Conservation (phyloP, 805 yeast genomes). For the Komagataella ulmi region DNA sequence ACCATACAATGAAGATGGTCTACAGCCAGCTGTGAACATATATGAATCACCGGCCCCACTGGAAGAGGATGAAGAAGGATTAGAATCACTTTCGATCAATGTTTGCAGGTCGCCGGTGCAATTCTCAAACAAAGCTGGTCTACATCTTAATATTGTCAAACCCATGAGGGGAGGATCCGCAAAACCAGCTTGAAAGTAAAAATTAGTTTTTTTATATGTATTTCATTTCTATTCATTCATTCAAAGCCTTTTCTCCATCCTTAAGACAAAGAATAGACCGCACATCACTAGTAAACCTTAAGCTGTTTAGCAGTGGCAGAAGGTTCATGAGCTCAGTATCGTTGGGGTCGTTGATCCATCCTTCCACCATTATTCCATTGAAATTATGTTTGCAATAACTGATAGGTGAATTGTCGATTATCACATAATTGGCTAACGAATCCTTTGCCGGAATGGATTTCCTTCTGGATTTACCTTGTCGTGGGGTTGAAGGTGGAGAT, state of each 20-base stretch:
- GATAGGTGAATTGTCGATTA: slow-evolving; percentile 88
- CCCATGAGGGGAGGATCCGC: slow-evolving; percentile 42
- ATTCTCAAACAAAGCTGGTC: slow-evolving; percentile 21
- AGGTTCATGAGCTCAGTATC: slow-evolving; percentile 75
- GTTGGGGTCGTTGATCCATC: slow-evolving; percentile 96
- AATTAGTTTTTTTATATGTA: not conserved
- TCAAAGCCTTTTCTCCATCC: slow-evolving; percentile 55
- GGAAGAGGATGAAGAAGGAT: not conserved
- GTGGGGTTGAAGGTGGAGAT: slow-evolving; percentile 5
- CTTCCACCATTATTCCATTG: slow-evolving; percentile 89
- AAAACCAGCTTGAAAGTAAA: not conserved
- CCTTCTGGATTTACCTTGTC: slow-evolving; percentile 15
- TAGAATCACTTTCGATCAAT: not conserved
- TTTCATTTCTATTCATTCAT: slow-evolving; percentile 9
- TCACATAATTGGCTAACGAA: slow-evolving; percentile 34
- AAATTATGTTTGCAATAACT: slow-evolving; percentile 74
- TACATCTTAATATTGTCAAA: slow-evolving; percentile 47
- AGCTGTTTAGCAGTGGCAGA: slow-evolving; percentile 64
- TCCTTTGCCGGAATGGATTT: slow-evolving; percentile 2
- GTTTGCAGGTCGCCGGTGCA: not conserved
- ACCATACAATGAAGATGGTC: not conserved
- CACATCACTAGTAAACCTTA: slow-evolving; percentile 77
- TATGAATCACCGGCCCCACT: not conserved
- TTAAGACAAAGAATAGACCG: slow-evolving; percentile 64
- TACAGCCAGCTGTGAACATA: not conserved